These are phyloP conservation scores for Tilletia walkeri DNA, from an alignment of 1,284 basidiomycete species.

Conservation along the genomic window DNA sequence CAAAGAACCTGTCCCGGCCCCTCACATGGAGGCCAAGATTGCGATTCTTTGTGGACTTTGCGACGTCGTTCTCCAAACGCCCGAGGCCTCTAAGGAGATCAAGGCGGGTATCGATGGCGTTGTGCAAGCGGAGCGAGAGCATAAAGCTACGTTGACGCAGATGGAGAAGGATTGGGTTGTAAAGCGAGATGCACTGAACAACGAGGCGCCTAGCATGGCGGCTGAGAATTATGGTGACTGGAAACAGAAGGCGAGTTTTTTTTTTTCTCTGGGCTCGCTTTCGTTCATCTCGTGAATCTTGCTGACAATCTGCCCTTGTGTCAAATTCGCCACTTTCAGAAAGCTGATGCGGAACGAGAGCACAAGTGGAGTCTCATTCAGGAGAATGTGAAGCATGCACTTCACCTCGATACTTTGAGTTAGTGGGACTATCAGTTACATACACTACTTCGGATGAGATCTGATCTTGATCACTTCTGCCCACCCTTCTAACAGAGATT, in stretches of 20 bases:
- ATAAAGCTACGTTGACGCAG: background rate
- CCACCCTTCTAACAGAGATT: background rate
- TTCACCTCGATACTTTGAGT: conserved; percentile 14
- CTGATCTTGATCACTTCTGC: background rate
- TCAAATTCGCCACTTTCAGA: background rate
- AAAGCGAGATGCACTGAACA: background rate
- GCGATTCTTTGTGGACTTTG: conserved; percentile 7
- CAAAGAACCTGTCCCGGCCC: conserved; percentile 5
- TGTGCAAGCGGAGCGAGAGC: conserved; percentile 4
- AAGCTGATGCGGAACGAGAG: conserved; percentile 6
- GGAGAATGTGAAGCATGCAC: conserved; percentile 3
- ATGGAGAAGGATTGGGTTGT: conserved; percentile 15
- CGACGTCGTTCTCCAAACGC: conserved; percentile 14
- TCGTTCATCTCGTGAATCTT: no score
- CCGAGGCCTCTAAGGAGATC: conserved; percentile 11
- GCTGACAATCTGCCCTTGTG: background rate
- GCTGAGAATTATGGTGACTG: conserved; percentile 2
- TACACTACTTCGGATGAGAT: background rate
- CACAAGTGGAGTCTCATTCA: conserved; percentile 16
- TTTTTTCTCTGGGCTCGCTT: background rate
- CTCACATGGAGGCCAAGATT: conserved; percentile 12
- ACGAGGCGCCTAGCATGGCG: conserved; percentile 10
- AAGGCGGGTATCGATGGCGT: background rate
- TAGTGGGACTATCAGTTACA: background rate
- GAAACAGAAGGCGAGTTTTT: conserved; percentile 5